Base-by-base conservation (phyloP, 106 monocot genomes). In the Dendrobium chrysotoxum region DNA sequence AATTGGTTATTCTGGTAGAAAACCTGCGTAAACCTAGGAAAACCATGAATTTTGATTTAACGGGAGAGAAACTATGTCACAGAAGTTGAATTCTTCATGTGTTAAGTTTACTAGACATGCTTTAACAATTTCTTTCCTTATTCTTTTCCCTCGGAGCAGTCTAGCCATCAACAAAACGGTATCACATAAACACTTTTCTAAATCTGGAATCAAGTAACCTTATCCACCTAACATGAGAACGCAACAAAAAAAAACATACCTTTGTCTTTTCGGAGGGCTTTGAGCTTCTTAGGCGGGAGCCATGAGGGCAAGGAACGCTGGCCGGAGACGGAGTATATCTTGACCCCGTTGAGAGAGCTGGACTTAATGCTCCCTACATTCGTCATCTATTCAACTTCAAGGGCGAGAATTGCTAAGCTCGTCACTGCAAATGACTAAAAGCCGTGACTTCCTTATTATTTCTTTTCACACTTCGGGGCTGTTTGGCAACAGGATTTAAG, bases 321-420 rank as follows among this genome's bases (percentile, higher is more conserved):
- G 80, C 89, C 84, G 9, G 89, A 85, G 65, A 95, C 45, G 10
- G 92, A 89, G 80, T 92, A 95, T 13, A 89, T 80, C 87, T 87
- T 90, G 12, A 92, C 90, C 23, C 90, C 92, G 72, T 95, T 95
- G 28, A 92, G 85, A 79, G 90, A 92, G 78, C 92, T 92, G 28
- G 95, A 90, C 68, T 87, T 92, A 53, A 95, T 84, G 84, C 82
- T 85, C n/a, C 85, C 92, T 40, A 45, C 21, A 2, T 46, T 76
- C 76, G 76, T 47, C 76, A 76, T 76, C 23, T 76, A 13, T 61
- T 8, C 21, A 61, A 74, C 41, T 41, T 20, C 39, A 74, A 74
- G 20, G 74, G 16, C 21, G 41, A 74, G 0, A 40, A 42, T 13
- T n/a, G 74, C 20, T n/a, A 28, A n/a, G 20, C 18, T 74, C 1